Evolutionary conservation across 768 basidiomycete species (phyloP), one percentile per base, ranked within the genome.

Genomic region (Lactarius vividus): DNA sequence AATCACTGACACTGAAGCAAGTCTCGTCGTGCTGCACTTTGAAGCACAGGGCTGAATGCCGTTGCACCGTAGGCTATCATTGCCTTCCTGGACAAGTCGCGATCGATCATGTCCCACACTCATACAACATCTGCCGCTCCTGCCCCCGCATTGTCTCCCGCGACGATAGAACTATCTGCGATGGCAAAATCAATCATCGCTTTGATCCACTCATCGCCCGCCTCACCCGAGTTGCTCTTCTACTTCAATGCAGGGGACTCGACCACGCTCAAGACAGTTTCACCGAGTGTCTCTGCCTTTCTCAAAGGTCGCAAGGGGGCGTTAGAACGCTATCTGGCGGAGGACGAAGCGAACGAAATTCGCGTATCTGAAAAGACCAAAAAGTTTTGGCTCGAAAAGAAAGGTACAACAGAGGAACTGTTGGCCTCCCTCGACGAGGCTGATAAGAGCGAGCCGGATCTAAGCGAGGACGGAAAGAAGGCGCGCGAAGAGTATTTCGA

Each of bases 61-160:
- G 46, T 39, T 35, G 44, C 44, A 55, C 35, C 44, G 15, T 68
- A 94, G 92, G 78, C 82, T 33, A 88, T 94, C 68, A 81, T 90
- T 59, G 85, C 89, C 63, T 92, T 94, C 73, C 80, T 96, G 54
- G 93, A 94, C 78, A 88, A 88, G 74, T 92, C 92, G 16, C 85
- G 94, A 55, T 91, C 87, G 1, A 75, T 83, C 16, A 76, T 81
- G 62, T 91, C 90, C 10, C 83, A 80, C 53, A 88, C 89, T 4
- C 83, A 86, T 70, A 88, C 91, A 5, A 88, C 86, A 3, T 90
- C 89, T 0, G 73, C 77, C 15, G 85, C 88, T 1, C 92, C 93
- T 0, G 90, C 92, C 0, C 91, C 92, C 0, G 79, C 84, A 0
- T 79, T 95, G 28, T 81, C 88, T 20, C 92, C 93, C 1, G 92